phyloP scores from a whole-genome alignment of 2,329 filamentous ascomycete species.

The Lecanicillium sp. region DNA sequence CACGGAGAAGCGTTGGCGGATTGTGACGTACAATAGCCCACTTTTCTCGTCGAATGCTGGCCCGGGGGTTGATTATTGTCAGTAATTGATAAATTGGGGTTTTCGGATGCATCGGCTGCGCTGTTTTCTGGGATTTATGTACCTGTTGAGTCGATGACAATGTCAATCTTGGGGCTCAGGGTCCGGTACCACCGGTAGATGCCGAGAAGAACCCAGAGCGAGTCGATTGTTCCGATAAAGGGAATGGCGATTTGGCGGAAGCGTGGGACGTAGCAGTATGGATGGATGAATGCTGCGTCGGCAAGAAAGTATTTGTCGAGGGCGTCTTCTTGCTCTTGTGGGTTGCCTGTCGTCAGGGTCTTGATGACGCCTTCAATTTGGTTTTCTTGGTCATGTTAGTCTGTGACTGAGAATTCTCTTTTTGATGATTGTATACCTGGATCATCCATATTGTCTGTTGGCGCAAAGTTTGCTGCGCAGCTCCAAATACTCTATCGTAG shows the following conservation, averaged over 20 bases:
- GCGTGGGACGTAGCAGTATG: constrained; percentile 62
- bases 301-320: constrained; percentile 67
- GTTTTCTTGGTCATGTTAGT: neutral
- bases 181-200: constrained; percentile 84
- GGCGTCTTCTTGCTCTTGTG: constrained; percentile 54
- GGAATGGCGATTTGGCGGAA: constrained; percentile 35
- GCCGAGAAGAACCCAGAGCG: constrained; percentile 55
- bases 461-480: too few relatives aligned
- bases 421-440: constrained; percentile 26
- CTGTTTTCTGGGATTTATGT: constrained; percentile 1
- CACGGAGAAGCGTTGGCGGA: constrained; percentile 68
- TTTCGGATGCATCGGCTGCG: too few relatives aligned
- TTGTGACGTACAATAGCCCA: constrained; percentile 62
- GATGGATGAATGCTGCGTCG: constrained; percentile 67
- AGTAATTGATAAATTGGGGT: constrained; percentile 4
- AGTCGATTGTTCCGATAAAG: constrained; percentile 40
- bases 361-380: constrained; percentile 60
- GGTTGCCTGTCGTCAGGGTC: constrained; percentile 57
- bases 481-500: too few relatives aligned
- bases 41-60: constrained; percentile 61
- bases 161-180: constrained; percentile 63
- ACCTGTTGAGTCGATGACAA: constrained; percentile 55
- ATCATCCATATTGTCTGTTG: constrained; percentile 27
- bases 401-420: too few relatives aligned
- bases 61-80: too few relatives aligned